Evolutionary conservation across 768 basidiomycete species (phyloP), one percentile per base, ranked within the genome.

Genomic region (Inosperma sp.): DNA sequence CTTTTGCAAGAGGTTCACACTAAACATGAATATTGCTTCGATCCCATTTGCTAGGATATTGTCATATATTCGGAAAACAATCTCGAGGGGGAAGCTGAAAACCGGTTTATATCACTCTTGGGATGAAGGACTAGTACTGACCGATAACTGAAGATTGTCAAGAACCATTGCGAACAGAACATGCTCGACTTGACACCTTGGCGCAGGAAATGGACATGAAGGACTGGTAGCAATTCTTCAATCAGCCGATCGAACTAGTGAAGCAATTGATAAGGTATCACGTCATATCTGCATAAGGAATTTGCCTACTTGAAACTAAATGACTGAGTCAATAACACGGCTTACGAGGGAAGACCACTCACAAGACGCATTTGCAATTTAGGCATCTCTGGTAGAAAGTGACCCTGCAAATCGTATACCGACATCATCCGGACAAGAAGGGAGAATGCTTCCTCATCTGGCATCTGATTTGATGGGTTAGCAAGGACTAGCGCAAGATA

Each of bases 331-430:
- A 23, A 21, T 37, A 12, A 22, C 34, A 45, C 12, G 7, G 4
- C 47, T 21, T 12, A 45, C 21, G 7, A 25, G 29, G 25, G 26
- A 21, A 35, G 6, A 34, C 13, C 19, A 65, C 82, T 71, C 63
- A 89, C 88, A 53, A 99, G 78, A 17, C 95, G 90, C 35, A 93
- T 72, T 64, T 98, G 96, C 5, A 99, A 67, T 58, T 93, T 95
- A 1, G 96, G 96, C 96, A 99, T 99, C 62, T 99, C 95, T 3
- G 96, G 94, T n/a, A 97, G 75, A 70, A 93, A 99, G 69, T 97
- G 95, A 1, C 93, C 93, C 36, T 95, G 83, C 2, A 98, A 76
- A 66, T 95, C 94, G 64, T 99, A 98, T 1, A 94, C 88, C 53
- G 96, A 77, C 96, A 98, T 98, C 13, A 99, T 69, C 47, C 96